A percentile compares a stretch with the other conserved stretches of the same genome.
Conservation (phyloP, 1,284 basidiomycete species). For the Inonotus hispidus region DNA sequence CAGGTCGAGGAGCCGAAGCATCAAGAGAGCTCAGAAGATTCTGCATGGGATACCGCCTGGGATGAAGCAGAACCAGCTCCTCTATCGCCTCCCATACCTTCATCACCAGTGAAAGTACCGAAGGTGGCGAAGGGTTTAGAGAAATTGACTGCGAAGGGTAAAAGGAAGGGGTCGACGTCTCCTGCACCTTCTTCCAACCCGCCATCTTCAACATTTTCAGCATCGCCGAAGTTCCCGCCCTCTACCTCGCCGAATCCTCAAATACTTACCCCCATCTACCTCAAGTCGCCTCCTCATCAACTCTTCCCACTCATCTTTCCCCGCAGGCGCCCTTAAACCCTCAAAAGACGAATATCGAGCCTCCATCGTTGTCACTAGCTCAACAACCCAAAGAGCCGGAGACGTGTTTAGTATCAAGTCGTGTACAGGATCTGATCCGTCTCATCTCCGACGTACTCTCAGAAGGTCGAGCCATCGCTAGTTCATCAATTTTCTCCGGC, state of each 20-base stretch:
- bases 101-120: slow-evolving; percentile 31
- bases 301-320: neutral
- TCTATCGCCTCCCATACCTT: slow-evolving; percentile 20
- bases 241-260: neutral
- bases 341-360: slow-evolving; percentile 6
- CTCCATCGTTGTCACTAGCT: slow-evolving; percentile 1
- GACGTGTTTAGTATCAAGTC: slow-evolving; percentile 10
- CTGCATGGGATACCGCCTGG: slow-evolving; percentile 60
- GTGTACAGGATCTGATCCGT: slow-evolving; percentile 11
- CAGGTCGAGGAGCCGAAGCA: slow-evolving; percentile 4
- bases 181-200: slow-evolving; percentile 20
- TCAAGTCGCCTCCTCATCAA: neutral
- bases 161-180: slow-evolving; percentile 30
- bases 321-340: neutral
- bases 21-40: slow-evolving; percentile 28
- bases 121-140: slow-evolving; percentile 54
- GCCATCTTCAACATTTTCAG: slow-evolving; percentile 18
- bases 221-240: slow-evolving; percentile 17
- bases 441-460: slow-evolving; percentile 7
- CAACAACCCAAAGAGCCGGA: slow-evolving; percentile 16
- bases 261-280: neutral
- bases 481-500: slow-evolving; percentile 46
- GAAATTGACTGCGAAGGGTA: slow-evolving; percentile 49
- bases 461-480: slow-evolving; percentile 36
- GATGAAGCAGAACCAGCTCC: slow-evolving; percentile 33